A percentile compares a stretch with the other conserved stretches of the same genome.
These are phyloP conservation scores for Podospora pseudopauciseta DNA, from an alignment of 495 filamentous ascomycete genomes.

Conservation along the genomic window DNA sequence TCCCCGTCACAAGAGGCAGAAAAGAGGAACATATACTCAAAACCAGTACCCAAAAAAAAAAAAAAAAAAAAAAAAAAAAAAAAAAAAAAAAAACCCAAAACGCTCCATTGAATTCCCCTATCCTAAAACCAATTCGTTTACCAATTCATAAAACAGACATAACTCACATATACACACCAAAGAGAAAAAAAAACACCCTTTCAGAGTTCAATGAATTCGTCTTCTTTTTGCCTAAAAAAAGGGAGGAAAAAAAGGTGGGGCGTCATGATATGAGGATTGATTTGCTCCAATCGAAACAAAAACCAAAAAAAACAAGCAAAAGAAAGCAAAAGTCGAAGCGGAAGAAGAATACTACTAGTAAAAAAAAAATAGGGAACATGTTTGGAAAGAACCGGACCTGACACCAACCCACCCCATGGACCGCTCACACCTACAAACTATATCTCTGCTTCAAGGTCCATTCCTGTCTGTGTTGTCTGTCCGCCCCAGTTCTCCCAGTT, in stretches of 20 bases:
- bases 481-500: not conserved
- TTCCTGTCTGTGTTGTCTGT: not conserved
- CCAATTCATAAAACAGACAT: not conserved
- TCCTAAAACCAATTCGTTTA: not conserved
- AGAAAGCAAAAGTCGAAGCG: not conserved
- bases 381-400: not conserved
- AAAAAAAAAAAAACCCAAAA: not conserved
- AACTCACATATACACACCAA: conserved; percentile 1
- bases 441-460: not conserved
- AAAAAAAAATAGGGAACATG: not conserved
- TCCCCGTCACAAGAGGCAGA: too few relatives aligned
- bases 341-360: not conserved
- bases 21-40: too few relatives aligned
- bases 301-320: conserved; percentile 6
- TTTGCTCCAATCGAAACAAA: not conserved
- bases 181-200: not conserved
- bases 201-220: not conserved
- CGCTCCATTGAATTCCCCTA: not conserved
- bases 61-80: too few relatives aligned
- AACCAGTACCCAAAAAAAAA: too few relatives aligned
- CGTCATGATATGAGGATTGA: not conserved
- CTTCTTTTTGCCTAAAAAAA: not conserved
- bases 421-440: not conserved
- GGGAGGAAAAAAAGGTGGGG: too few relatives aligned
- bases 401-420: not conserved